Conservation (phyloP, 805 yeast species). For the Nakazawaea ambrosiae region DNA sequence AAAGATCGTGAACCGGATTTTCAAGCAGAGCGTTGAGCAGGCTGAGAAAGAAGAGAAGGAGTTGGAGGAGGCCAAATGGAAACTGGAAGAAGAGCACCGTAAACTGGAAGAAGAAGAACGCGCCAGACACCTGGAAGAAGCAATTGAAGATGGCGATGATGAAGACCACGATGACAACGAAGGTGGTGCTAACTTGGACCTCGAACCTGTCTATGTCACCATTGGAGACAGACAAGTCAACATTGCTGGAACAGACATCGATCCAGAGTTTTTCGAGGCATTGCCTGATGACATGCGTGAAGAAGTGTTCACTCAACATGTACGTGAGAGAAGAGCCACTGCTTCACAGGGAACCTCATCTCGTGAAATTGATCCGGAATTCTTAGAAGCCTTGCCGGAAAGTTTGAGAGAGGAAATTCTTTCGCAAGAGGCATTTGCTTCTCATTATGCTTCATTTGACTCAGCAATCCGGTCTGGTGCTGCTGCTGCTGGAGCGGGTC, state of each 20-base stretch:
- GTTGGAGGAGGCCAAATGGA: slow-evolving; percentile 23
- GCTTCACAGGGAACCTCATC: slow-evolving; percentile 29
- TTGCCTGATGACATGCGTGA: slow-evolving; percentile 90
- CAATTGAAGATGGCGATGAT: slow-evolving; percentile 25
- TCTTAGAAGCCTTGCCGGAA: slow-evolving; percentile 74
- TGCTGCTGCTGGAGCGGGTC: no score
- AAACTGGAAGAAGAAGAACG: slow-evolving; percentile 27
- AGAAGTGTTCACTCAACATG: slow-evolving; percentile 82
- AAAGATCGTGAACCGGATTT: slow-evolving; percentile 38
- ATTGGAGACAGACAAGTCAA: slow-evolving; percentile 79
- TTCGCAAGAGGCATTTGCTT: slow-evolving; percentile 45
- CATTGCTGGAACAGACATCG: slow-evolving; percentile 84
- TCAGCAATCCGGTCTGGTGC: slow-evolving; percentile 9
- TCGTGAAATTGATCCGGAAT: slow-evolving; percentile 72
- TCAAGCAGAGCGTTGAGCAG: slow-evolving; percentile 38
- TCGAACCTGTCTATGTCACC: slow-evolving; percentile 56
- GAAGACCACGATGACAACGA: slow-evolving; percentile 6
- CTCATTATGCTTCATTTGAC: slow-evolving; percentile 25
- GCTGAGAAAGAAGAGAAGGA: slow-evolving; percentile 22
- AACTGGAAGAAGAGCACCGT: slow-evolving; percentile 22
- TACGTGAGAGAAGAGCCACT: slow-evolving; percentile 64
- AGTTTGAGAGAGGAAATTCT: slow-evolving; percentile 53
- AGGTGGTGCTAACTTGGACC: slow-evolving; percentile 11
- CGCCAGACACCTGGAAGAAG: slow-evolving; percentile 24
- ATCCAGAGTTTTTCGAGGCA: slow-evolving; percentile 84